Base-by-base conservation (phyloP, 495 filamentous ascomycete genomes). In the Pseudomonodictys pantanalensis region DNA sequence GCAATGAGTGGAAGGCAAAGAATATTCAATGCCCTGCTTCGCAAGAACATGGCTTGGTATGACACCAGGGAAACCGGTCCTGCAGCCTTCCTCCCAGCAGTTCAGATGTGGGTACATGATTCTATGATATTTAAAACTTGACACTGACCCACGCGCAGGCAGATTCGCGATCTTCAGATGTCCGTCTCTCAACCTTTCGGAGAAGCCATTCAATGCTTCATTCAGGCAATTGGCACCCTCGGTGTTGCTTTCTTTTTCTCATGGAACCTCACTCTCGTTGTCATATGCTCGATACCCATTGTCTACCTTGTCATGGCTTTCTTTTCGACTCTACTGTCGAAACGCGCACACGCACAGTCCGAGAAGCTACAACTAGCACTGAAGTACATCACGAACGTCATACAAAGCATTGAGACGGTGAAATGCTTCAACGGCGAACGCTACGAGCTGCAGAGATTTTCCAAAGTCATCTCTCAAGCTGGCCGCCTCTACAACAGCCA, bases 251-350 rank as follows among this genome's bases (percentile, higher is more conserved):
- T 97, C 11, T 85, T 83, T 64, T 86, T 80, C 54, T 91, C 90
- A 0, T 97, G 87, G 90, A 84, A 86, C 48, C 79, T 98, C 7
- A 92, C 91, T 0, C 74, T 96, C 0, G 84, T 93, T n/a, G 87
- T 89, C 18, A 73, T 96, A 3, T 79, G 88, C 0, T 86, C 85
- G 0, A 76, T 89, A n/a, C 88, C 92, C 0, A 51, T 95, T 1
- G 82, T 87, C 9, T 78, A 81, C 1, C 42, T 81, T 3, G 64
- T 88, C 6, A 77, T 92, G 33, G 76, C 72, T 15, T 71, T 80
- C 38, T 72, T 89, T 15, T 86, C 85, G 1, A 69, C 76, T 0
- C 77, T 73, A 43, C 81, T 93, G 50, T 83, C 86, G 50, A 67
- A 79, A 6, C 83, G 80, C 28, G 86, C 95, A 30, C 79, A 83